phyloP scores from a whole-genome alignment of 805 yeast genomes.

The Hanseniaspora hatyaiensis region DNA sequence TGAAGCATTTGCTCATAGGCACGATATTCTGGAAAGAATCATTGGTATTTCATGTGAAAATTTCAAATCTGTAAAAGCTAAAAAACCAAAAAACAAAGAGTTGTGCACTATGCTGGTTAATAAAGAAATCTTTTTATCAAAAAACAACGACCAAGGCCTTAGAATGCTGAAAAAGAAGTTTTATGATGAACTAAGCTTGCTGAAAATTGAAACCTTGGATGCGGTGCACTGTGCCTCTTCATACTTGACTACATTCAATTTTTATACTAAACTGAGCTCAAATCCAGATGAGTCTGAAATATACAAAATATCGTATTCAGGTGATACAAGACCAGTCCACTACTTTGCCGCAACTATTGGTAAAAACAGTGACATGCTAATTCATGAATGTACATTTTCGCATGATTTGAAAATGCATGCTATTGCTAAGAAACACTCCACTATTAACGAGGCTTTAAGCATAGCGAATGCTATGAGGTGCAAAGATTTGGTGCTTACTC shows the following conservation, averaged over 20 bases:
- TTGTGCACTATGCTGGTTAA: background rate
- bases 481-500: conserved; percentile 63
- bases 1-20: conserved; percentile 31
- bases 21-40: background rate
- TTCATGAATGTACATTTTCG: conserved; percentile 90
- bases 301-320: conserved; percentile 69
- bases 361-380: conserved; percentile 51
- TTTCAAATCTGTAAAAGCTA: conserved; percentile 15
- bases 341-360: conserved; percentile 57
- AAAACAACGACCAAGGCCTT: background rate
- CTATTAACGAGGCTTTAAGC: conserved; percentile 72
- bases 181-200: conserved; percentile 34
- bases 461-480: conserved; percentile 65
- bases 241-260: conserved; percentile 50
- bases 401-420: conserved; percentile 73
- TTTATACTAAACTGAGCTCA: conserved; percentile 27
- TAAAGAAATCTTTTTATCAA: no score
- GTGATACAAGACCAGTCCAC: conserved; percentile 81
- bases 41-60: conserved; percentile 16
- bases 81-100: conserved; percentile 17
- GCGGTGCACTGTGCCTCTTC: conserved; percentile 82
- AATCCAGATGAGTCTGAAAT: conserved; percentile 19
- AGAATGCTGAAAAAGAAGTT: background rate
- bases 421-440: conserved; percentile 67
- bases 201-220: conserved; percentile 45